Base-by-base conservation (phyloP, 805 yeast genomes). In the Maudiozyma turicensis region DNA sequence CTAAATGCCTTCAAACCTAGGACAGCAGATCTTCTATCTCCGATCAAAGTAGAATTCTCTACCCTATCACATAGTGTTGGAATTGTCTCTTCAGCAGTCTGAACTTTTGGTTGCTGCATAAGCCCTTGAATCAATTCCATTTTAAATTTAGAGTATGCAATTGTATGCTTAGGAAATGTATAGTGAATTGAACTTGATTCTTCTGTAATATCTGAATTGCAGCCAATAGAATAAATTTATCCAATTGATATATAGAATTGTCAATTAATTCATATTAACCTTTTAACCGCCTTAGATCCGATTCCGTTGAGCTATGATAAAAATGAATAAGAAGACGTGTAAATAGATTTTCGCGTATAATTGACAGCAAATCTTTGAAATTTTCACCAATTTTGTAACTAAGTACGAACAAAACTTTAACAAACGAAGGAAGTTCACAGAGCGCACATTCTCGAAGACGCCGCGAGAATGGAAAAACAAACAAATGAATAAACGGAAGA, bases 11-110 rank as follows among this genome's bases (percentile, higher is more conserved):
- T 90, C 53, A 93, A 71, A 0, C 95, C 91, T 37, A 91, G 72
- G 4, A 91, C 86, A 0, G 98, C 98, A 1, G 96, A 91, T 48
- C 95, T 72, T 53, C 97, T 74, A 67, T 93, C 99, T 31, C 85
- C 80, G 2, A 93, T 74, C 53, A 86, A 67, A 0, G 84, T 83
- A 3, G 97, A 82, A 67, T 93, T 88, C 42, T 81, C 78, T 48
- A 91, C 76, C 40, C 98, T 73, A 62, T 95, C 96, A 56, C 96
- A 86, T 42, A 93, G 72, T 5, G 93, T 87, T 6, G 91, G 80
- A 51, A 93, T 91, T 11, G 95, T 84, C 60, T 86, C 95, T 57
- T 83, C 87, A 3, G 81, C 91, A 8, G 80, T 70, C 59, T 73
- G 82, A 6, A 66, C 70, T 57, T 75, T 77, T 28, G 81, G 82